phyloP scores from a whole-genome alignment of 1,139 yeast genomes.

The Yamadazyma trypodendri region DNA sequence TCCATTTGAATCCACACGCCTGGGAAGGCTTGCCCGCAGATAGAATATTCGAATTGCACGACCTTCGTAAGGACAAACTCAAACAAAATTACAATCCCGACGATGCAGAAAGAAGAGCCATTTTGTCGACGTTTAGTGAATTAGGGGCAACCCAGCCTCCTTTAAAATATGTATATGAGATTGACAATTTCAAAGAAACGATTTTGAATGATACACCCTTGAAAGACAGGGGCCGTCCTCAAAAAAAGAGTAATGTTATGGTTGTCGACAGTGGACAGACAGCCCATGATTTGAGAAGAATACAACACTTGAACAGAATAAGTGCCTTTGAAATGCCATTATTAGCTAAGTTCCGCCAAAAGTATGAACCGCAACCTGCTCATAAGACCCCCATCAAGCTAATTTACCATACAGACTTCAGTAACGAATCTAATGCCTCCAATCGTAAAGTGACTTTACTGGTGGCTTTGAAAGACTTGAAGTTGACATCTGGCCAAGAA shows the following conservation, averaged over 20 bases:
- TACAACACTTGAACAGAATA: conserved; percentile 61
- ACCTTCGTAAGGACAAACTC: conserved; percentile 53
- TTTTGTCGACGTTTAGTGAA: conserved; percentile 41
- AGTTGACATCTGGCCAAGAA: conserved; percentile 48
- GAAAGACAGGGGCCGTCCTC: conserved; percentile 39
- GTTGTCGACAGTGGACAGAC: conserved; percentile 38
- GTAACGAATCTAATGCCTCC: conserved; percentile 66
- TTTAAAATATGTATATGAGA: conserved; percentile 43
- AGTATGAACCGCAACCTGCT: conserved; percentile 46
- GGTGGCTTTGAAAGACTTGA: conserved; percentile 54
- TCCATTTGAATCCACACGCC: conserved; percentile 56
- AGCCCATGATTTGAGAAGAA: conserved; percentile 38
- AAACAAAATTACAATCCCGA: conserved; percentile 60
- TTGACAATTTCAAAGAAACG: conserved; percentile 47
- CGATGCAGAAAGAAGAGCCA: conserved; percentile 47
- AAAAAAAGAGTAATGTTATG: conserved; percentile 38
- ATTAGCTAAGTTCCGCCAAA: conserved; percentile 70
- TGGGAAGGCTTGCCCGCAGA: conserved; percentile 72
- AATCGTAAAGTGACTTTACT: conserved; percentile 67
- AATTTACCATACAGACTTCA: conserved; percentile 70
- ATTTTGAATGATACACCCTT: conserved; percentile 46
- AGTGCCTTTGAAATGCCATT: conserved; percentile 93
- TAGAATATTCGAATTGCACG: conserved; percentile 58
- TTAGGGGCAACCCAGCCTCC: conserved; percentile 34
- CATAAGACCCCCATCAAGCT: conserved; percentile 59